Evolutionary conservation across 23 red algal species (phyloP).

Genomic region (Cyanidioschyzon merolae): DNA sequence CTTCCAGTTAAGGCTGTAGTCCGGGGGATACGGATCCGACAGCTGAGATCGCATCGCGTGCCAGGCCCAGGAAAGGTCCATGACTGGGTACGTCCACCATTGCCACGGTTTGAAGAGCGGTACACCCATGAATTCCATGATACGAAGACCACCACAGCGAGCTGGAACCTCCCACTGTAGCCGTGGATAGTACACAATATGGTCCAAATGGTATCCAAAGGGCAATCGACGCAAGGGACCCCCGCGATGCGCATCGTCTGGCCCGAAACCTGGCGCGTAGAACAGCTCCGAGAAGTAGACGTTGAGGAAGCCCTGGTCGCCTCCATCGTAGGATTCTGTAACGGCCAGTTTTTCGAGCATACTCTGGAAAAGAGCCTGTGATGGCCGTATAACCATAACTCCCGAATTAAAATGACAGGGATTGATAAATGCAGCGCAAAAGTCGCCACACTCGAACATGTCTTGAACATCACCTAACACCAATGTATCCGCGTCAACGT

Average conservation of each 20-base stretch:
- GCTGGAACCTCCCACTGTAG: constrained; percentile 38
- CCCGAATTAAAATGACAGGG: constrained; percentile 84
- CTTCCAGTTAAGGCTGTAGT: not conserved
- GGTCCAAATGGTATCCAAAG: constrained; percentile 66
- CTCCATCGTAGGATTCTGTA: constrained; percentile 71
- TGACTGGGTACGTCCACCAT: constrained; percentile 66
- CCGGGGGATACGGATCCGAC: constrained; percentile 23
- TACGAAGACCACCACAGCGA: constrained; percentile 38
- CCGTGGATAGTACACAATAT: constrained; percentile 53
- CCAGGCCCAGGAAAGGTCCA: constrained; percentile 69
- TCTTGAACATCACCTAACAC: constrained; percentile 47
- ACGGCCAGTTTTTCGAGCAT: constrained; percentile 43
- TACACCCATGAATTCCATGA: constrained; percentile 64
- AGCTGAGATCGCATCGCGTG: constrained; percentile 42
- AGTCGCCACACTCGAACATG: constrained; percentile 51
- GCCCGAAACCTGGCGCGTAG: constrained; percentile 54
- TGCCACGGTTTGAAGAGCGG: constrained; percentile 76
- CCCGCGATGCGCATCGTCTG: not conserved
- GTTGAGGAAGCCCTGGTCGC: constrained; percentile 94
- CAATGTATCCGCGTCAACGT: constrained; percentile 70
- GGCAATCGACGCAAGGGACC: constrained; percentile 36
- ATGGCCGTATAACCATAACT: constrained; percentile 61
- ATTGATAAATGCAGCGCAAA: constrained; percentile 80
- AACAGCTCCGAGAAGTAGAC: constrained; percentile 48
- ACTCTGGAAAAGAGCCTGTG: constrained; percentile 24